Evolutionary conservation across 2,329 filamentous ascomycete species (phyloP).

Genomic region (Venturia aucupariae): DNA sequence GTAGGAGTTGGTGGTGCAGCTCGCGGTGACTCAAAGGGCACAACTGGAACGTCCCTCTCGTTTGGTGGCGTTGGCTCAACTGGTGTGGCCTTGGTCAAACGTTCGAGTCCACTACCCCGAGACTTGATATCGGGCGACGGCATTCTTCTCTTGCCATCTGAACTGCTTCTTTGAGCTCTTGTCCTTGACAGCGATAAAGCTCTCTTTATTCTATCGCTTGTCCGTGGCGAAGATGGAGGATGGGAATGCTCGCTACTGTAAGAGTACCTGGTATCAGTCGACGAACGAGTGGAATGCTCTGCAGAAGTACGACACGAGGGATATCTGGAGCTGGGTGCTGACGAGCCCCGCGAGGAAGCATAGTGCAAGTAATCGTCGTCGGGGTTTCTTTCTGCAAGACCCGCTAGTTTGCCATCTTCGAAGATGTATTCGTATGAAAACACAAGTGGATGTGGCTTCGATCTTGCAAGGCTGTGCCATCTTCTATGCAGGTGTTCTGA

Average conservation of each 20-base stretch:
- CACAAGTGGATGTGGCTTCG: background rate
- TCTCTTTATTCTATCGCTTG: slow-evolving; percentile 5
- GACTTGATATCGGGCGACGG: background rate
- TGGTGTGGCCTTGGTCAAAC: background rate
- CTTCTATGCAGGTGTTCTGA: background rate
- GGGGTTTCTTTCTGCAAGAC: slow-evolving; percentile 5
- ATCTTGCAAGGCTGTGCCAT: slow-evolving; percentile 2
- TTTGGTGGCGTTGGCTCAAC: background rate
- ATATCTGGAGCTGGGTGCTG: background rate
- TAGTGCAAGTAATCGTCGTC: slow-evolving; percentile 2
- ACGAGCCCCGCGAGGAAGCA: slow-evolving; percentile 3
- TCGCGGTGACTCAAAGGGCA: background rate
- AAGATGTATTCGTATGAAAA: slow-evolving; percentile 12
- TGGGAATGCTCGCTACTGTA: background rate
- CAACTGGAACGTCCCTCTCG: background rate
- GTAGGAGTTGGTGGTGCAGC: background rate
- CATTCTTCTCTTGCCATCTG: background rate
- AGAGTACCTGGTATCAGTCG: background rate
- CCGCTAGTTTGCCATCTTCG: background rate
- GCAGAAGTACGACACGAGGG: background rate
- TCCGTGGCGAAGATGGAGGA: slow-evolving; percentile 1
- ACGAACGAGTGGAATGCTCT: background rate
- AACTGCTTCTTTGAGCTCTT: background rate
- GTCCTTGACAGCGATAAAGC: background rate
- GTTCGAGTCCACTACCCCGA: background rate